phyloP scores from a whole-genome alignment of 2,329 filamentous ascomycete species.

The Ambrosiella cleistominuta region DNA sequence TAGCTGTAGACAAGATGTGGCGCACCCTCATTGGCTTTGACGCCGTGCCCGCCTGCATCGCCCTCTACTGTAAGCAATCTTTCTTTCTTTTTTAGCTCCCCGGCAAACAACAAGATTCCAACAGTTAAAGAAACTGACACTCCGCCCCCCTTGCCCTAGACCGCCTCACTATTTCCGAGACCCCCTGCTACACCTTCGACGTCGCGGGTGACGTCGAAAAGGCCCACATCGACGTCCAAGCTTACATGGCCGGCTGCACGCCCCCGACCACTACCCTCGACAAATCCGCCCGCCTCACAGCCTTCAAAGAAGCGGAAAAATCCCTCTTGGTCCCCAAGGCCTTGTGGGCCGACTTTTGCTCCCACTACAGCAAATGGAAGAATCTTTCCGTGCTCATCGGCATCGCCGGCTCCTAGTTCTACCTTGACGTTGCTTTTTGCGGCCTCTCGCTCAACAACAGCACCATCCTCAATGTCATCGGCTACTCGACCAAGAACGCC shows the following conservation, averaged over 20 bases:
- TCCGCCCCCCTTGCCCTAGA: conserved; percentile 16
- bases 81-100: conserved; percentile 2
- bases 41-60: conserved; percentile 61
- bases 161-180: conserved; percentile 71
- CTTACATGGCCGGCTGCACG: conserved; percentile 45
- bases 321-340: conserved; percentile 50
- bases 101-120: not conserved
- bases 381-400: conserved; percentile 45
- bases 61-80: conserved; percentile 47
- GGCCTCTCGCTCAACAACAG: conserved; percentile 61
- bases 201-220: conserved; percentile 58
- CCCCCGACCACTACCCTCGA: conserved; percentile 45
- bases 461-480: conserved; percentile 52
- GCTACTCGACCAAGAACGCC: conserved; percentile 36
- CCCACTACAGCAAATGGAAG: conserved; percentile 53
- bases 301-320: conserved; percentile 34
- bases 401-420: conserved; percentile 49
- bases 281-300: conserved; percentile 44
- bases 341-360: conserved; percentile 51
- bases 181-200: conserved; percentile 76
- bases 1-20: conserved; percentile 69
- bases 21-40: conserved; percentile 64
- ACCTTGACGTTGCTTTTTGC: conserved; percentile 46
- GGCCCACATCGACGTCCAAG: conserved; percentile 52
- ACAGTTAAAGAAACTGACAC: not conserved